Base-by-base conservation (phyloP, 495 filamentous ascomycete genomes). In the Sphaerosporella brunnea region DNA sequence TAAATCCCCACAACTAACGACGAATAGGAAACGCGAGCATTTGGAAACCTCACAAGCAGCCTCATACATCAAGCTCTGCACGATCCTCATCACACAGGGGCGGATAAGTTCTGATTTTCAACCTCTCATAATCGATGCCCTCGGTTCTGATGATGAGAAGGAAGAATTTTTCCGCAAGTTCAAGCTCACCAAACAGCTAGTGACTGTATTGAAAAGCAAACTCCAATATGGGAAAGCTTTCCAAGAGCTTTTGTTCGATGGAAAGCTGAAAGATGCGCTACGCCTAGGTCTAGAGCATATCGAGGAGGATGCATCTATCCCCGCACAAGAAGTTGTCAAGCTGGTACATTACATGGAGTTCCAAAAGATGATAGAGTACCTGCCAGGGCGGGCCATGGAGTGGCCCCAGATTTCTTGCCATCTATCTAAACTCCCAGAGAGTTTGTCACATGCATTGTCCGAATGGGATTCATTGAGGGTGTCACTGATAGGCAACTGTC, bases 111-210 rank as follows among this genome's bases (percentile, higher is more conserved):
- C 34, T 0, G 36, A 51, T 5, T 36, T 50, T 2, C 42, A 35
- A 13, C 40, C 18, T 2, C 26, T 47, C 10, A 30, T 36, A 4
- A 23, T 8, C 9, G 32, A 50, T 1, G 19, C 28, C 1, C 46
- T 51, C 11, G 36, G 47, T 23, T 34, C 19, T 11, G 47, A 56
- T 11, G 15, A 15, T 2, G 53, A 56, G 18, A 56, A 45, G 8
- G 51, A 53, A 38, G 34, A 47, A 10, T 53, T 56, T 19, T 54
- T 47, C 23, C 28, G 34, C 11, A 37, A 49, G 40, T 53, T 51
- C 11, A 39, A 51, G 7, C 49, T 56, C 37, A 38, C 9, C 7
- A 46, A 39, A 2, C 47, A 47, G 2, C 26, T 53, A n/a, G 43
- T 36, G 8, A 25, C 9, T 8, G 15, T 34, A 8, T 21, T 34